Conservation (phyloP, 1,284 basidiomycete genomes). For the Ganoderma sp. region DNA sequence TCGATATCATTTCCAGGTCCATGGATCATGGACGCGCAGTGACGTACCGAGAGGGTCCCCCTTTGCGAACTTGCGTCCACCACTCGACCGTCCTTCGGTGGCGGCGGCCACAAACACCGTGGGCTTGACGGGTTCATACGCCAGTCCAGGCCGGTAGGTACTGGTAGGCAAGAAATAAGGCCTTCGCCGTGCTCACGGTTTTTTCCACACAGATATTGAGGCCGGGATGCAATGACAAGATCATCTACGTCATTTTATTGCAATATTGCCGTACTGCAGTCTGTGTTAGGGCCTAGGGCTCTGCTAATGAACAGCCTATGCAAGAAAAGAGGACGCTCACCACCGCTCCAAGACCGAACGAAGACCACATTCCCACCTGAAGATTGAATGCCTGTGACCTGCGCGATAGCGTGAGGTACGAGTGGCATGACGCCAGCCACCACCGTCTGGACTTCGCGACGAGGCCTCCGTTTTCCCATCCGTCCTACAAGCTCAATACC, state of each 20-base stretch:
- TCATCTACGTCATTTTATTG: background rate
- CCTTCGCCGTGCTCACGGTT: background rate
- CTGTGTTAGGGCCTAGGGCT: background rate
- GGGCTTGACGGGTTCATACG: background rate
- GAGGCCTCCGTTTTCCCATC: background rate
- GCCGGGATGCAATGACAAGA: background rate
- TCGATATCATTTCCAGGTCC: background rate
- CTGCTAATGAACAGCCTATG: background rate
- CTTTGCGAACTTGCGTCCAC: background rate
- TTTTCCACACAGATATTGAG: background rate
- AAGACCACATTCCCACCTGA: background rate
- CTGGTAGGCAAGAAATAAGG: background rate
- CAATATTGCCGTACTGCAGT: background rate
- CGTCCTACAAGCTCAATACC: background rate
- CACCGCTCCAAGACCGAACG: background rate
- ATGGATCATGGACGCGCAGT: background rate
- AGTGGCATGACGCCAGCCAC: background rate
- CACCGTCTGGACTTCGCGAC: background rate
- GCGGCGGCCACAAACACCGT: background rate
- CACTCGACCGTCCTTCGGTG: background rate
- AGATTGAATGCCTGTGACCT: too few species aligned
- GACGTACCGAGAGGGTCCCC: background rate
- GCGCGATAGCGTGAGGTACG: background rate
- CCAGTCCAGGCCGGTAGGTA: background rate
- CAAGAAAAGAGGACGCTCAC: background rate